Evolutionary conservation across 164 flowering plant genomes (phyloP).

Genomic region (Berberis vulgaris): DNA sequence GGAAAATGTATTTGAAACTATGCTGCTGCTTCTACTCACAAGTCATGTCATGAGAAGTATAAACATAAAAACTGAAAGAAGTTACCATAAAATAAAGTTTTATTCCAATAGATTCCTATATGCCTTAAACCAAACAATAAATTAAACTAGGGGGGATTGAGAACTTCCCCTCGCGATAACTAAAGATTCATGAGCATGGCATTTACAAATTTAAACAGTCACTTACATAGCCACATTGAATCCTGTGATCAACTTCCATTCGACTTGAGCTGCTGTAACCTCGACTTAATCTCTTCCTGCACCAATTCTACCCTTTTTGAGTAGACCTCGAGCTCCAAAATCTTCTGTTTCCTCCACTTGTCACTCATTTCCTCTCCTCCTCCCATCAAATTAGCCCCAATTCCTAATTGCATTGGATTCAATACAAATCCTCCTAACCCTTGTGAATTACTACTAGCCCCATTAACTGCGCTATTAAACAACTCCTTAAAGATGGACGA

Average conservation of each 20-base stretch:
- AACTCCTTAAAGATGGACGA: constrained; percentile 77
- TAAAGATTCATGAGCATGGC: no score
- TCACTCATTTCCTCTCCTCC: constrained; percentile 15
- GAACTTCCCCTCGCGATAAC: no score
- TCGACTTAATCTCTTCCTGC: constrained; percentile 58
- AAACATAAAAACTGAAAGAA: no score
- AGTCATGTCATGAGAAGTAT: no score
- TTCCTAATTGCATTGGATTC: constrained; percentile 40
- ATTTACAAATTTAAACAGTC: no score
- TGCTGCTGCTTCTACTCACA: no score
- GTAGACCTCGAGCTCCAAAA: constrained; percentile 78
- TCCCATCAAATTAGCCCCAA: constrained; percentile 2
- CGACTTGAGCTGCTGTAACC: constrained; percentile 54
- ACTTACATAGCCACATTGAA: no score
- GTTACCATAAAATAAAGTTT: no score
- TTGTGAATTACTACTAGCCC: constrained; percentile 18
- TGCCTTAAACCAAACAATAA: no score
- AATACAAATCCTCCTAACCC: constrained; percentile 25
- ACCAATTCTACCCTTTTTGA: constrained; percentile 69
- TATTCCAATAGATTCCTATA: no score
- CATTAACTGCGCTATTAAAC: constrained; percentile 39
- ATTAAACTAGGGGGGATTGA: no score
- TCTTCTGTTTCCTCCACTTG: constrained; percentile 79
- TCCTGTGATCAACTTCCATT: not conserved
- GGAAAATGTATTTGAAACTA: no score